Evolutionary conservation across 495 filamentous ascomycete species (phyloP).

Genomic region (Aspergillus cavernicola): DNA sequence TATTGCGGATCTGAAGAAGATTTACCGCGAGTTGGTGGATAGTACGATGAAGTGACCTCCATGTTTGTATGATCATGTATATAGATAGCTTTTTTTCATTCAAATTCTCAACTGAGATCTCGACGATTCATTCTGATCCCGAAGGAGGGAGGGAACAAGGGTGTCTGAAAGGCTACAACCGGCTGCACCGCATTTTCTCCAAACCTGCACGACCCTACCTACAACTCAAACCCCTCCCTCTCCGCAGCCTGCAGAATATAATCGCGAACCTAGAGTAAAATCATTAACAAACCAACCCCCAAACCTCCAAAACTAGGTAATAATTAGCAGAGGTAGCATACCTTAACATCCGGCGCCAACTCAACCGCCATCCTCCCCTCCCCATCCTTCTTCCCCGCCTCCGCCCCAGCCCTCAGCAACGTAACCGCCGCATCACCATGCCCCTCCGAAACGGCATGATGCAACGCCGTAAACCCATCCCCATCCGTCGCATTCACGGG

Average conservation of each 20-base stretch:
- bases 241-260: slow-evolving; percentile 81
- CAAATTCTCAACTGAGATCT: too few relatives aligned
- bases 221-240: slow-evolving; percentile 76
- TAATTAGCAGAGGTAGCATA: too few relatives aligned
- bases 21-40: slow-evolving; percentile 90
- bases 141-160: slow-evolving; percentile 3
- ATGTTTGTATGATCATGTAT: slow-evolving; percentile 12
- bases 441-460: slow-evolving; percentile 91
- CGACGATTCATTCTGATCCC: too few relatives aligned
- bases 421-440: slow-evolving; percentile 85
- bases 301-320: slow-evolving; percentile 2
- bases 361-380: slow-evolving; percentile 75
- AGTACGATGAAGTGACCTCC: slow-evolving; percentile 61
- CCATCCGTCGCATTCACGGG: slow-evolving; percentile 85
- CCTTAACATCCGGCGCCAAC: slow-evolving; percentile 77
- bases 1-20: slow-evolving; percentile 87
- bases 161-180: background rate
- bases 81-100: background rate
- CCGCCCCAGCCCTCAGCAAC: slow-evolving; percentile 79
- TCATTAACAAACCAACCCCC: slow-evolving; percentile 1
- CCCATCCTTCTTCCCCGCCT: slow-evolving; percentile 69
- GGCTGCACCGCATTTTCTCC: background rate
- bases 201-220: too few relatives aligned
- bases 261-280: slow-evolving; percentile 52
- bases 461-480: slow-evolving; percentile 79